Percentiles rank a stretch among this genome's conserved stretches.
Evolutionary conservation across 2,329 filamentous ascomycete species (phyloP).

Genomic region (Neophaeococcomyces aloes): DNA sequence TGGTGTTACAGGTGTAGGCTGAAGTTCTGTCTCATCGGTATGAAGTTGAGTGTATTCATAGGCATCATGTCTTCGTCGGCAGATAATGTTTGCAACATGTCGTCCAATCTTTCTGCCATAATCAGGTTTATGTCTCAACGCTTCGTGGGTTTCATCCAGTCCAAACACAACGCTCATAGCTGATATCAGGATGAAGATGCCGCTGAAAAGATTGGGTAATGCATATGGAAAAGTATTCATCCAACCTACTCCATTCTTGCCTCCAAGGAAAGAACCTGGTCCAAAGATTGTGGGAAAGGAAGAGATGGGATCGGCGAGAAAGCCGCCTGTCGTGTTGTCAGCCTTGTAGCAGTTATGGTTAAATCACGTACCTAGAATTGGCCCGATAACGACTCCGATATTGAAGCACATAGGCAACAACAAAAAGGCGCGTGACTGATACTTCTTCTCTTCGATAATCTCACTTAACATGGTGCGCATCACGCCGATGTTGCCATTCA

Average conservation of each 20-base stretch:
- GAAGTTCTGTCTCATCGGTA: slow-evolving; percentile 17
- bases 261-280: slow-evolving; percentile 46
- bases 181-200: slow-evolving; percentile 47
- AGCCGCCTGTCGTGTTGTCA: slow-evolving; percentile 46
- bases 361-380: slow-evolving; percentile 32
- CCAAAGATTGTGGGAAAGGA: slow-evolving; percentile 56
- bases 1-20: slow-evolving; percentile 18
- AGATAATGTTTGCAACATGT: slow-evolving; percentile 24
- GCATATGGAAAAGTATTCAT: slow-evolving; percentile 58
- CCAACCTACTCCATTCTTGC: slow-evolving; percentile 51
- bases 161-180: slow-evolving; percentile 50
- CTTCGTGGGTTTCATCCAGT: slow-evolving; percentile 49
- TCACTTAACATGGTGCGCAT: slow-evolving; percentile 67
- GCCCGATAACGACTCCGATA: slow-evolving; percentile 50
- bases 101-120: slow-evolving; percentile 32
- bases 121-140: slow-evolving; percentile 30
- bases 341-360: background rate
- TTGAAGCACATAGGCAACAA: slow-evolving; percentile 61
- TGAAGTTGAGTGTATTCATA: slow-evolving; percentile 29
- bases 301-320: slow-evolving; percentile 55
- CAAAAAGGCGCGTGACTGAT: slow-evolving; percentile 45
- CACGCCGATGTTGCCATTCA: slow-evolving; percentile 47
- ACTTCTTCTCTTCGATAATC: slow-evolving; percentile 37
- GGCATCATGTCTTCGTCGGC: slow-evolving; percentile 17
- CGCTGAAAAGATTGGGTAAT: slow-evolving; percentile 58